Evolutionary conservation across 2,329 filamentous ascomycete genomes (phyloP), one percentile per base, ranked within the genome.

Genomic region (Ramularia endophylla): DNA sequence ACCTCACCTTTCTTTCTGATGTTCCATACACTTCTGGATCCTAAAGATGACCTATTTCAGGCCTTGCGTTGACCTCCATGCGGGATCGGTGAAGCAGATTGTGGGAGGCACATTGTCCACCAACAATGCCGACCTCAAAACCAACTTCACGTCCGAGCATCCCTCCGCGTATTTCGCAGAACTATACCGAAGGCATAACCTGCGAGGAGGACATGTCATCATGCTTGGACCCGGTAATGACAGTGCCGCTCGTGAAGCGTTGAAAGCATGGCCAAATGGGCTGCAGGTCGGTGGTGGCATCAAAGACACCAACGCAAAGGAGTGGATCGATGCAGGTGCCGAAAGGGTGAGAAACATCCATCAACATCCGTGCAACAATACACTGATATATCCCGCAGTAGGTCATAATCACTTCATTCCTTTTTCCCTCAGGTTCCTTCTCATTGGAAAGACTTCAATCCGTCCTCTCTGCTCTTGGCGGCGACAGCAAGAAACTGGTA

Each of bases 11-110:
- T 31, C 33, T 34, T 27, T 17, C 25, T 17, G 20, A 36, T 30
- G 29, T 28, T 29, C 11, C 32, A 25, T 36, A 39, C 40, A 25
- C 11, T 25, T 6, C 6, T 25, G 6, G 6, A 25, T 25, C 22
- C 11, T 11, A 36, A 56, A 29, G 31, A 95, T 98, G 92, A 97
- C 92, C 2, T 81, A 83, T 55, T 98, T 98, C 61, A 77, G 92
- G 28, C 92, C 92, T 15, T 98, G 92, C 62, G 97, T 98, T 65
- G 92, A 98, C 68, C 78, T 98, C 39, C 92, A 98, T 65, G 83
- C 89, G n/a, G 92, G 92, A 11, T 83, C 90, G 62, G 92, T 98
- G 45, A 98, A 98, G 72, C 92, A 98, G 66, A 98, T 98, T 55
- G 89, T 98, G 29, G 92, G 92, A 54, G 90, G 92, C 45, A 97